phyloP scores from a whole-genome alignment of 2,329 filamentous ascomycete species.

The Venturia aucupariae region DNA sequence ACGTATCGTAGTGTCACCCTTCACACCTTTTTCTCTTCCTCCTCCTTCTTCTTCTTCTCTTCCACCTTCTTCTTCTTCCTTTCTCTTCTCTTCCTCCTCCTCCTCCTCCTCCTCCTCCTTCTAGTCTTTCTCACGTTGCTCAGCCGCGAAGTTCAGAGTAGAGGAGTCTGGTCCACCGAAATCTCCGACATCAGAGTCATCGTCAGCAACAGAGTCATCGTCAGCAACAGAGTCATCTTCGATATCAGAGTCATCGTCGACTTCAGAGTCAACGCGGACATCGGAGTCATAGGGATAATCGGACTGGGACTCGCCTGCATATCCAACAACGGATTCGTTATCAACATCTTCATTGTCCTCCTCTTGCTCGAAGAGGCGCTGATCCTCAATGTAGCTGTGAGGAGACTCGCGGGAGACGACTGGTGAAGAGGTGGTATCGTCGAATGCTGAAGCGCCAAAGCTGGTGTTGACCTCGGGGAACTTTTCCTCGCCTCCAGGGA shows the following conservation, averaged over 20 bases:
- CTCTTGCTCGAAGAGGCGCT: neutral
- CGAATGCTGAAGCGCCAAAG: neutral
- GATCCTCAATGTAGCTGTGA: neutral
- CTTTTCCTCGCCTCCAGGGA: neutral
- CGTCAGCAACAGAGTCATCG: neutral
- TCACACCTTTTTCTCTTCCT: too few species aligned
- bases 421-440: neutral
- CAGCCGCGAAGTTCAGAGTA: neutral
- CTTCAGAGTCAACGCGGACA: neutral
- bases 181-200: neutral
- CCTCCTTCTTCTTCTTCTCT: neutral
- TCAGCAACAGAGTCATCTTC: neutral
- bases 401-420: neutral
- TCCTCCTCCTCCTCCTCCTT: neutral
- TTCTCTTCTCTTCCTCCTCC: neutral
- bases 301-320: too few species aligned
- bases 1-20: neutral
- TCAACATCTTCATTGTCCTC: neutral
- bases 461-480: neutral
- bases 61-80: too few species aligned
- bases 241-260: neutral
- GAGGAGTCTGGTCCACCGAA: neutral
- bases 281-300: neutral
- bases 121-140: neutral
- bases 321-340: too few species aligned